Percentiles rank a stretch among this genome's conserved stretches.
These are phyloP conservation scores for Candolleomyces aberdarensis DNA, from an alignment of 768 basidiomycete genomes.

Conservation along the genomic window DNA sequence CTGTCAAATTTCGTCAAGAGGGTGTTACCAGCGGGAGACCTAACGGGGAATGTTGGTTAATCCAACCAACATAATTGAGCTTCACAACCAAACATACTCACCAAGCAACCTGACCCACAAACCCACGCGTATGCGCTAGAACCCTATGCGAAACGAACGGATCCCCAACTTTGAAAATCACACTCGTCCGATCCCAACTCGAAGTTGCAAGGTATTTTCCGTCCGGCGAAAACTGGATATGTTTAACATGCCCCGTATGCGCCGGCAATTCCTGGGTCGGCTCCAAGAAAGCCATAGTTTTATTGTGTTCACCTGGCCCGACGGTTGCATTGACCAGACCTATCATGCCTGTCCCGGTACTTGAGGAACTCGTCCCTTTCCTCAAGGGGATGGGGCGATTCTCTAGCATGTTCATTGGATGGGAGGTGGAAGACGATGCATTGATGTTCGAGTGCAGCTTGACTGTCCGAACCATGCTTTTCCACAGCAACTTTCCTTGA, in stretches of 20 bases:
- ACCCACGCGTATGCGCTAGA: constrained; percentile 71
- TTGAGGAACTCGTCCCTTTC: constrained; percentile 9
- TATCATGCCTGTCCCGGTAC: background rate
- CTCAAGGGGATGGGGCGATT: background rate
- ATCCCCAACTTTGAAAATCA: constrained; percentile 62
- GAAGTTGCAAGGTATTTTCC: constrained; percentile 73
- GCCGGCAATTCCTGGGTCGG: constrained; percentile 59
- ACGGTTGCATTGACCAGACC: background rate
- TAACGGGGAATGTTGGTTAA: constrained; percentile 17
- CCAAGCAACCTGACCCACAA: constrained; percentile 78
- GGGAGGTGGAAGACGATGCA: constrained; percentile 1
- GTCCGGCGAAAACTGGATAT: constrained; percentile 75
- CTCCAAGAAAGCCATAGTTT: constrained; percentile 35
- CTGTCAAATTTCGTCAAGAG: constrained; percentile 53
- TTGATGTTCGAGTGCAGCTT: constrained; percentile 31
- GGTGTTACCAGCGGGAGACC: constrained; percentile 62
- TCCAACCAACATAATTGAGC: background rate
- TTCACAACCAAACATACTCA: constrained; percentile 19
- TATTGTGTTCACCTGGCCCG: background rate
- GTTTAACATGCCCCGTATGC: constrained; percentile 65
- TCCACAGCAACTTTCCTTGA: constrained; percentile 41
- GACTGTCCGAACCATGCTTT: constrained; percentile 40
- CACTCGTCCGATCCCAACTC: constrained; percentile 71
- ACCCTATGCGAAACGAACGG: constrained; percentile 58
- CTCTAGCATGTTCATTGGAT: background rate